A percentile compares a stretch with the other conserved stretches of the same genome.
These are phyloP conservation scores for Malbranchea zuffiana DNA, from an alignment of 2,329 filamentous ascomycete species.

Conservation along the genomic window DNA sequence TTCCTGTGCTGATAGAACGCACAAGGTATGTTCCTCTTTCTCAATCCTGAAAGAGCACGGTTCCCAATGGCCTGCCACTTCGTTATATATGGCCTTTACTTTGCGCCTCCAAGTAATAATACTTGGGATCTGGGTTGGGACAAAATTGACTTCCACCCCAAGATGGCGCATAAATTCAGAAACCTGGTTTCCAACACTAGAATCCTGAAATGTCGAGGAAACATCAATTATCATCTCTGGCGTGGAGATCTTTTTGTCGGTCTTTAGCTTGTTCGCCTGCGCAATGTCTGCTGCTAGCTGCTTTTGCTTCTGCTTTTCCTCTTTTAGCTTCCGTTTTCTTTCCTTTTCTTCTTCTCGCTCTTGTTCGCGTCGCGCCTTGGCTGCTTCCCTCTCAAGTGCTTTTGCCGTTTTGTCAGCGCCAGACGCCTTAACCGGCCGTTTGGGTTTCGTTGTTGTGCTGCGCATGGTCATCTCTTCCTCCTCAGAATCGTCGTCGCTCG, in stretches of 20 bases:
- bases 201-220: slow-evolving; percentile 44
- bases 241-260: slow-evolving; percentile 61
- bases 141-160: slow-evolving; percentile 33
- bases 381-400: slow-evolving; percentile 43
- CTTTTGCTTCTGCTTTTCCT: slow-evolving; percentile 53
- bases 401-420: slow-evolving; percentile 33
- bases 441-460: slow-evolving; percentile 24
- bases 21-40: slow-evolving; percentile 52
- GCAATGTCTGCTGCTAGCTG: slow-evolving; percentile 54
- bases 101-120: slow-evolving; percentile 61
- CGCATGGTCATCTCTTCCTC: background rate
- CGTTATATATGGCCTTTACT: slow-evolving; percentile 52
- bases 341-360: slow-evolving; percentile 50
- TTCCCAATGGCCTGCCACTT: slow-evolving; percentile 53
- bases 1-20: slow-evolving; percentile 51
- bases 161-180: slow-evolving; percentile 34
- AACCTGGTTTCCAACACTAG: slow-evolving; percentile 35
- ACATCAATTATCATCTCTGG: slow-evolving; percentile 70
- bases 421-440: slow-evolving; percentile 27
- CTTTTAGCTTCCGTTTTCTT: slow-evolving; percentile 35
- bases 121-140: slow-evolving; percentile 33
- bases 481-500: slow-evolving; percentile 1
- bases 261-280: slow-evolving; percentile 61
- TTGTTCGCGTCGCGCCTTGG: slow-evolving; percentile 39
- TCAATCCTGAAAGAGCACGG: slow-evolving; percentile 42